Base-by-base conservation (phyloP, 78 protist genomes). In the Speleostelium caveatum region DNA sequence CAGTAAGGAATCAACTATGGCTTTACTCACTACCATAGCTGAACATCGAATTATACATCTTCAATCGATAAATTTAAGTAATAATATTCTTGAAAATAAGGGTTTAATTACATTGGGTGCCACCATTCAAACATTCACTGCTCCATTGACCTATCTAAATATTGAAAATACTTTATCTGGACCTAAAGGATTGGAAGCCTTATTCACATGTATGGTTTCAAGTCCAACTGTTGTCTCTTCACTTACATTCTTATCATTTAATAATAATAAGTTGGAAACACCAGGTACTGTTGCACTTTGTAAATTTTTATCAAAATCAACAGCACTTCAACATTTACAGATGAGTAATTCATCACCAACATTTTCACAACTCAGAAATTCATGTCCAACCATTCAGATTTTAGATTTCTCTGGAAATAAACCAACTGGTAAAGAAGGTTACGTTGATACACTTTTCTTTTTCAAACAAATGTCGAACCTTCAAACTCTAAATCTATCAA, bases 71-170 rank as follows among this genome's bases (percentile, higher is more conserved):
- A 69, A 83, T 69, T 21, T 83, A 51, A n/a, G 33, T 36, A 51
- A 83, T 45, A 83, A 83, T 49, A 35, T 56, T 26, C 36, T 83
- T 28, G 91, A 83, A 66, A 69, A 65, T n/a, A 83, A 83, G 45
- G 79, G 80, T 45, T 49, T 83, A 5, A 53, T 83, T 16, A 71
- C 91, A 21, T 45, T 83, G 21, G 91, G 91, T 22, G 32, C 59
- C 16, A 42, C 72, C 30, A 67, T 83, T 60, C 80, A 67, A 30
- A 38, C 91, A 38, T 83, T 67, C 41, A 24, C 91, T 39, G 59
- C 59, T 10, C 49, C 55, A 1, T n/a, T 83, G 3, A 83, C 59
- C 22, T 42, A 67, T 59, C 33, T 83, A 14, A 83, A 69, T 69
- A 55, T 83, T 38, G 77, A 67, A 21, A 59, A 56, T 60, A 53